Base-by-base conservation (phyloP, 768 basidiomycete genomes). In the Leccinum arenicola region DNA sequence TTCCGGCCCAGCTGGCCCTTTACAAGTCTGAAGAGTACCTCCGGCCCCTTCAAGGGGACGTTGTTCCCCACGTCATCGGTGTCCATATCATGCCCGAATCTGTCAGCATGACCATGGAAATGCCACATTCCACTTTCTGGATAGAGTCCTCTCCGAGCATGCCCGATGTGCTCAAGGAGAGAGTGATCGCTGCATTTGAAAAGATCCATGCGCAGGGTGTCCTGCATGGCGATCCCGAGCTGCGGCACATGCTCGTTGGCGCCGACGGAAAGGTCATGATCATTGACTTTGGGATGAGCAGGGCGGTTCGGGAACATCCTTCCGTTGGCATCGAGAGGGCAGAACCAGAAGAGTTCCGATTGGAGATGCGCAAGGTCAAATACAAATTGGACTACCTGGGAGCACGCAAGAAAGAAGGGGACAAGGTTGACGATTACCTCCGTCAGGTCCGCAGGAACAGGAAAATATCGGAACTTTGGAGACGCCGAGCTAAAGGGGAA, bases 61-160 rank as follows among this genome's bases (percentile, higher is more conserved):
- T 82, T 2, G 78, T 86, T 4, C 84, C 86, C 1, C 66, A 73
- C 40, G 68, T 88, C 57, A 83, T 87, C 52, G 80, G 79, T 43
- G 75, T 82, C 21, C 79, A 79, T 67, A 60, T 75, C 21, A 68
- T 72, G 60, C 65, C 76, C 27, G 73, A 73, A 52, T 65, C 71
- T 10, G 71, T 82, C 50, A 76, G 76, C 63, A 50, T 75, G 29
- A 75, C 79, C 12, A 81, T 84, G 77, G 83, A 82, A 62, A 72
- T 80, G 15, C 86, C 86, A 1, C 83, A 87, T 62, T 73, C 71
- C 15, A 76, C 77, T 7, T 84, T 86, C 68, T 87, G 86, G 85
- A 78, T 84, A 60, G 80, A 86, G 61, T 82, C 87, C 14, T 82
- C 79, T 5, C 68, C 79, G 3, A 77, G 75, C 47, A 87, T 88